Evolutionary conservation across 768 basidiomycete genomes (phyloP).

Genomic region (Panellus pusillus): DNA sequence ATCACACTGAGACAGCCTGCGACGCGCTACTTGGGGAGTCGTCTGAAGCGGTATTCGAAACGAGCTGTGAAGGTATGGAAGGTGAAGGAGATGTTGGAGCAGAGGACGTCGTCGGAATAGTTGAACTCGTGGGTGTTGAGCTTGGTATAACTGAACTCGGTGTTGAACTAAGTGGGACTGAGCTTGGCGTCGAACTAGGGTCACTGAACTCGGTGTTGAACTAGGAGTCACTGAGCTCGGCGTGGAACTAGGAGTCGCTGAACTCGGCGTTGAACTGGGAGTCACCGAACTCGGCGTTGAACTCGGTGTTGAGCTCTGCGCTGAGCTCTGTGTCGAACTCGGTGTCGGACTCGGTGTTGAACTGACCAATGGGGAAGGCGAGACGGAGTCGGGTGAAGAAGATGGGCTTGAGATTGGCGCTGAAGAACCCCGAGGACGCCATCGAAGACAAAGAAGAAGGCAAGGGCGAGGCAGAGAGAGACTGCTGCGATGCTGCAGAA

Average conservation of each 20-base stretch:
- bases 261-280: background rate
- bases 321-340: background rate
- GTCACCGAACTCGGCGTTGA: background rate
- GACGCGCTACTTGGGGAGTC: constrained; percentile 5
- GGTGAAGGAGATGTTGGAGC: constrained; percentile 13
- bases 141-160: background rate
- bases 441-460: constrained; percentile 8
- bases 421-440: constrained; percentile 17
- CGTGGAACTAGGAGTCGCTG: background rate
- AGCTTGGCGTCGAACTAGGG: constrained; percentile 23
- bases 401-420: constrained; percentile 1
- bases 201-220: constrained; percentile 9
- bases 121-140: too few species aligned
- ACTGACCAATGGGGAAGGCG: background rate
- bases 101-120: too few species aligned
- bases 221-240: constrained; percentile 9
- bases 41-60: too few species aligned
- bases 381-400: background rate
- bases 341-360: background rate
- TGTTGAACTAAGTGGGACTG: background rate
- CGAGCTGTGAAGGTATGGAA: background rate
- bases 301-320: constrained; percentile 17
- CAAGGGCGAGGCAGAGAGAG: background rate
- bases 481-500: too few species aligned
- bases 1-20: constrained; percentile 14